Percentiles rank a stretch among this genome's conserved stretches.
Conservation (phyloP, 2,329 filamentous ascomycete species). For the Waltergamsia citrina region DNA sequence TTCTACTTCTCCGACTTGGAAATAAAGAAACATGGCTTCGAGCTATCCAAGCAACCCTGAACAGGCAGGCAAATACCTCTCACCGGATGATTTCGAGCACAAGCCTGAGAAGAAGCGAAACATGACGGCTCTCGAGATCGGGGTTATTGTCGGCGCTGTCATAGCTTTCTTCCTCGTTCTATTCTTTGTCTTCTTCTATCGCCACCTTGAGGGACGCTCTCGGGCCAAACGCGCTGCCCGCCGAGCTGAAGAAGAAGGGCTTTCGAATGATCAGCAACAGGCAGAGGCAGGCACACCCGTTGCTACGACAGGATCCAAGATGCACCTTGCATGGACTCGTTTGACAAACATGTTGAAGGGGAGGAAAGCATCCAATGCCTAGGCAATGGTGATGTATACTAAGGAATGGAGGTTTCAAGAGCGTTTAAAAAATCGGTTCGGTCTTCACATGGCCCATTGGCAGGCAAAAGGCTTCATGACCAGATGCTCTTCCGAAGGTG, state of each 20-base stretch:
- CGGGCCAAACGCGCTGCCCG: background rate
- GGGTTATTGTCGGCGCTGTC: slow-evolving; percentile 13
- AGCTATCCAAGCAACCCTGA: slow-evolving; percentile 2
- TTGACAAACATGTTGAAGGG: no score
- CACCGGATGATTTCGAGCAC: slow-evolving; percentile 4
- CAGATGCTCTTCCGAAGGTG: no score
- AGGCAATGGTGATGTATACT: no score
- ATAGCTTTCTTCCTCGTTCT: slow-evolving; percentile 12
- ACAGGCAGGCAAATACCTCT: slow-evolving; percentile 5
- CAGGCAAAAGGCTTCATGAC: no score
- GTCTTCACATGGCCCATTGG: no score
- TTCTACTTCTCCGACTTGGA: no score
- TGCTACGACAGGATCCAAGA: no score
- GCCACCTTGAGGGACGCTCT: slow-evolving; percentile 8
- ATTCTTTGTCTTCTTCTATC: slow-evolving; percentile 12
- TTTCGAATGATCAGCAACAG: background rate
- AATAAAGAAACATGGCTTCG: background rate
- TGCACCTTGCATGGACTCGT: no score
- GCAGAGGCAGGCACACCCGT: no score
- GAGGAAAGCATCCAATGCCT: no score
- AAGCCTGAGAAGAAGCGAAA: slow-evolving; percentile 1
- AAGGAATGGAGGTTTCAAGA: no score
- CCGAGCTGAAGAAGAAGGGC: background rate
- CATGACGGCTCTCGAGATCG: slow-evolving; percentile 16
- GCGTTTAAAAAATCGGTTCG: no score